Evolutionary conservation across 768 basidiomycete species (phyloP).

Genomic region (Serendipita vermifera): DNA sequence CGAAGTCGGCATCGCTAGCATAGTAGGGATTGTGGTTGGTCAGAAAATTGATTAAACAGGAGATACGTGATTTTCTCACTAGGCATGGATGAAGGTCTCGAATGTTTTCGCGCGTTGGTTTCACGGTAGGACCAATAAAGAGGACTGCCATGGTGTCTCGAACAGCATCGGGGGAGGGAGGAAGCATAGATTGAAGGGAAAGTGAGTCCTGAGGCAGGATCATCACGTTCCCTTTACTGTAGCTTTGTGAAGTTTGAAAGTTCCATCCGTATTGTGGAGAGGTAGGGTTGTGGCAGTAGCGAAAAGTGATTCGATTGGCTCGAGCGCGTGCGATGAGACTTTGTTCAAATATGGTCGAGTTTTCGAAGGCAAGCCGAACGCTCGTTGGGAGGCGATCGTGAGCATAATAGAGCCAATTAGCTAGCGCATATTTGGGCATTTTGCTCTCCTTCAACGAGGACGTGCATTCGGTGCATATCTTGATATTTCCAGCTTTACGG

Average conservation of each 20-base stretch:
- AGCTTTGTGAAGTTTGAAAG: background rate
- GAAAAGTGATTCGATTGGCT: background rate
- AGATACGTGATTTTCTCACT: background rate
- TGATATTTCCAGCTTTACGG: too few relatives aligned
- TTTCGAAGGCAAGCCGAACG: too few relatives aligned
- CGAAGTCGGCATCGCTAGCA: background rate
- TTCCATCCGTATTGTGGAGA: background rate
- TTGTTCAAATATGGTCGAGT: too few relatives aligned
- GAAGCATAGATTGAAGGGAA: background rate
- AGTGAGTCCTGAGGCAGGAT: slow-evolving; percentile 2
- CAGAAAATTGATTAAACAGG: background rate
- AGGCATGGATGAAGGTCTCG: background rate
- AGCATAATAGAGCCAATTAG: too few relatives aligned
- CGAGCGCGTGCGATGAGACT: background rate
- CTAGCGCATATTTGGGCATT: too few relatives aligned
- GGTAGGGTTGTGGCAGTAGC: background rate
- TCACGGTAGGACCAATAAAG: too few relatives aligned
- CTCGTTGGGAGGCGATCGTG: too few relatives aligned
- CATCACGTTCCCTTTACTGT: slow-evolving; percentile 9
- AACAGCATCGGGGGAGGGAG: slow-evolving; percentile 3
- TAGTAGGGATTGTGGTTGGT: background rate
- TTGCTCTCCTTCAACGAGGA: too few relatives aligned
- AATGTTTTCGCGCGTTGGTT: too few relatives aligned
- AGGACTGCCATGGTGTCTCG: background rate
- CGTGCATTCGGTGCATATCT: too few relatives aligned